A percentile compares a stretch with the other conserved stretches of the same genome.
Conservation (phyloP, 2,329 filamentous ascomycete species). For the Fusarium camptoceras region DNA sequence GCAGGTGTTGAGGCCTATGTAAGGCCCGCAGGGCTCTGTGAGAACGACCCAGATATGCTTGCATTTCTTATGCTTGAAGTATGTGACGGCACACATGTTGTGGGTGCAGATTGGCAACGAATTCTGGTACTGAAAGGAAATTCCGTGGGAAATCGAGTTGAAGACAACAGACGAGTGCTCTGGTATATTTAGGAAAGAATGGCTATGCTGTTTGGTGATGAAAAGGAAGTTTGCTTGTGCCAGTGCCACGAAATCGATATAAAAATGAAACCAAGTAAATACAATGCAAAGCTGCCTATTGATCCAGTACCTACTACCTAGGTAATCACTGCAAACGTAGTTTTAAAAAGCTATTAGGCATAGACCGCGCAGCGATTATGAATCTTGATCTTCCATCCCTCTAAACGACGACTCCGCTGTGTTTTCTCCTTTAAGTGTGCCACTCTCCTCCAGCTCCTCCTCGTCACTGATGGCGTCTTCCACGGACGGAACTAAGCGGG, state of each 20-base stretch:
- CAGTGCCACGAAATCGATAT: slow-evolving; percentile 21
- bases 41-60: slow-evolving; percentile 65
- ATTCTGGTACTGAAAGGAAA: neutral
- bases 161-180: neutral
- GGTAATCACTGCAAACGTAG: slow-evolving; percentile 1
- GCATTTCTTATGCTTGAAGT: slow-evolving; percentile 62
- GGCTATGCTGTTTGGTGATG: neutral
- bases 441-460: slow-evolving; percentile 47
- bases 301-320: neutral
- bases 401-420: slow-evolving; percentile 49
- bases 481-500: slow-evolving; percentile 51
- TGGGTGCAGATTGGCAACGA: too few species aligned
- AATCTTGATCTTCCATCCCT: slow-evolving; percentile 20
- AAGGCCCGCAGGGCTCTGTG: slow-evolving; percentile 59
- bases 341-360: neutral
- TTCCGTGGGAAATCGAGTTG: neutral
- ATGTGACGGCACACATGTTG: slow-evolving; percentile 62
- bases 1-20: slow-evolving; percentile 64
- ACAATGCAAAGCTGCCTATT: slow-evolving; percentile 6
- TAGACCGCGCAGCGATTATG: slow-evolving; percentile 17
- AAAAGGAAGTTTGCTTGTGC: neutral
- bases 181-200: slow-evolving; percentile 1
- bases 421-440: slow-evolving; percentile 46
- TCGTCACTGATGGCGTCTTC: slow-evolving; percentile 46
- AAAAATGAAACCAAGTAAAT: slow-evolving; percentile 4